Conservation (phyloP, 345 rosid species). For the Heritiera littoralis region DNA sequence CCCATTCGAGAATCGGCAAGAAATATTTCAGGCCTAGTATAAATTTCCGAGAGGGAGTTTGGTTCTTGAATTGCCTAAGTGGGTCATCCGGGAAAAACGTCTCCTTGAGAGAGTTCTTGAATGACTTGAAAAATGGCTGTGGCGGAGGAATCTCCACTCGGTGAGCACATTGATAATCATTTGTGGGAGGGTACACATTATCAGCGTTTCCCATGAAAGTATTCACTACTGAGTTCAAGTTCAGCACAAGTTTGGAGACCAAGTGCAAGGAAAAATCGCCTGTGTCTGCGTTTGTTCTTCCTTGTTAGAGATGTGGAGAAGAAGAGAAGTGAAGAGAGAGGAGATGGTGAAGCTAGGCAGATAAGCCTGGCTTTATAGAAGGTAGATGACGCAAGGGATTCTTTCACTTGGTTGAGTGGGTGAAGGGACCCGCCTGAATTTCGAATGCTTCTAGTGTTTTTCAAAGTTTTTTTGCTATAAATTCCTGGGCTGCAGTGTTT, state of each 20-base stretch:
- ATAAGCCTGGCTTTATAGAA: constrained; percentile 1
- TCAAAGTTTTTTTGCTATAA: neutral
- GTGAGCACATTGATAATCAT: constrained; percentile 1
- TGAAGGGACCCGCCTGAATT: neutral
- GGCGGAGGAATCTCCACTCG: constrained; percentile 71
- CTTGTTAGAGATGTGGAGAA: neutral
- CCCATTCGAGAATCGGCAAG: constrained; percentile 85
- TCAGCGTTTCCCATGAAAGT: constrained; percentile 39
- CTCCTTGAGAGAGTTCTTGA: constrained; percentile 67
- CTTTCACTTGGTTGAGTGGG: constrained; percentile 7
- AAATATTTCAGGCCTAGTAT: constrained; percentile 59
- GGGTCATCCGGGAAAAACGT: constrained; percentile 95
- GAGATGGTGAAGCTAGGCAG: constrained; percentile 9
- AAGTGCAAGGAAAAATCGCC: neutral
- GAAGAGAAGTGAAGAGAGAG: constrained; percentile 9
- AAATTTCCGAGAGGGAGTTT: constrained; percentile 41
- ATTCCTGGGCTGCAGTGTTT: neutral
- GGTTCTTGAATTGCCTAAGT: constrained; percentile 71
- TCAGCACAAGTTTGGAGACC: constrained; percentile 6
- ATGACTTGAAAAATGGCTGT: constrained; percentile 62
- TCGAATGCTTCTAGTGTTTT: neutral
- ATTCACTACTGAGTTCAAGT: neutral
- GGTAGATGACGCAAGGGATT: neutral
- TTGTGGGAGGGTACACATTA: constrained; percentile 25
- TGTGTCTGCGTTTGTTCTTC: neutral